A percentile compares a stretch with the other conserved stretches of the same genome.
phyloP scores from a whole-genome alignment of 306 rosid species.

The Rosa lucieae region DNA sequence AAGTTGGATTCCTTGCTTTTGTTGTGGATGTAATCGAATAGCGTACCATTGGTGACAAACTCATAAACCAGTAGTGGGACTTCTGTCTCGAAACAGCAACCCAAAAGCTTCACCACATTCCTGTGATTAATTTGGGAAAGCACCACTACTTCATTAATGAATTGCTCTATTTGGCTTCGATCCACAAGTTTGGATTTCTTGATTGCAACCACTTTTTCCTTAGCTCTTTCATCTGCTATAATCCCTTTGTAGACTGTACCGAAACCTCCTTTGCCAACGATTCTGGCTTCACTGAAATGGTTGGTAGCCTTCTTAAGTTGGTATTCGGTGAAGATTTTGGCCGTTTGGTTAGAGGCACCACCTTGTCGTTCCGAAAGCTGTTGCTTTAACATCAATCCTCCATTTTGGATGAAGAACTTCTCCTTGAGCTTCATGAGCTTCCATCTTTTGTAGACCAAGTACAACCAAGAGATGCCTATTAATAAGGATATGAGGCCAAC shows the following conservation, averaged over 20 bases:
- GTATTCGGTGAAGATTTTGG: constrained; percentile 6
- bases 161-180: constrained; percentile 18
- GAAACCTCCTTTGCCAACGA: constrained; percentile 20
- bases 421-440: not conserved
- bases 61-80: constrained; percentile 25
- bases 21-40: constrained; percentile 14
- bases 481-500: not conserved
- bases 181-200: constrained; percentile 14
- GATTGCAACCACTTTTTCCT: constrained; percentile 5
- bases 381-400: not conserved
- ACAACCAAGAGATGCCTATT: not conserved
- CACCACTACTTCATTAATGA: constrained; percentile 19
- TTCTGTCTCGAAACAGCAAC: constrained; percentile 28
- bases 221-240: not conserved
- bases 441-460: constrained; percentile 11
- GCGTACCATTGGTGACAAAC: constrained; percentile 23
- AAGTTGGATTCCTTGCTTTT: not conserved
- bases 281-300: constrained; percentile 1
- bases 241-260: constrained; percentile 20
- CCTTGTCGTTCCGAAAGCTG: not conserved
- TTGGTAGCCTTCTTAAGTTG: constrained; percentile 18
- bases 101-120: constrained; percentile 18
- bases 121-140: constrained; percentile 10
- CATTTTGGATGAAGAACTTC: constrained; percentile 2
- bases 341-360: not conserved